Conservation (phyloP, 768 basidiomycete species). For the Grammothele lineata region DNA sequence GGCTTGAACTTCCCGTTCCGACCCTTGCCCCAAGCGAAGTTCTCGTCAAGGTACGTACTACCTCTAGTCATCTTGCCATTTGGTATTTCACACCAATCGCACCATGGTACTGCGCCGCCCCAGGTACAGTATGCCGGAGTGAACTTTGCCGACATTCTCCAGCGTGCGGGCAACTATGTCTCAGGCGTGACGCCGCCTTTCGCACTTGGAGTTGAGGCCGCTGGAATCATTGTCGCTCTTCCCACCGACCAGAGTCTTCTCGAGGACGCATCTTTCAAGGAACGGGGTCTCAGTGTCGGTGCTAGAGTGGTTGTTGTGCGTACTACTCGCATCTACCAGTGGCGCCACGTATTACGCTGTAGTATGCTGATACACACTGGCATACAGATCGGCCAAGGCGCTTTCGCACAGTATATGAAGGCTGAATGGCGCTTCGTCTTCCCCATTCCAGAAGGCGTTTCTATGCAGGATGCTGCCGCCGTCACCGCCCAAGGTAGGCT, state of each 20-base stretch:
- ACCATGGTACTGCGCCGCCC: neutral
- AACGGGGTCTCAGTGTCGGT: constrained; percentile 60
- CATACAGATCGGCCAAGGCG: constrained; percentile 25
- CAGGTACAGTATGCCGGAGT: constrained; percentile 77
- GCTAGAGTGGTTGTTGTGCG: constrained; percentile 61
- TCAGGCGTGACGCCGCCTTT: no score
- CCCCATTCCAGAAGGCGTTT: constrained; percentile 56
- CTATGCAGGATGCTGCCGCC: constrained; percentile 59
- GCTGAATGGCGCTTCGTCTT: constrained; percentile 55
- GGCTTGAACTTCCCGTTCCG: constrained; percentile 62
- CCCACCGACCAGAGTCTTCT: constrained; percentile 63
- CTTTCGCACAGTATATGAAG: constrained; percentile 69
- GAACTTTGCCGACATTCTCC: constrained; percentile 87
- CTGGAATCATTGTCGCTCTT: constrained; percentile 71
- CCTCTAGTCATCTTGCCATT: no score
- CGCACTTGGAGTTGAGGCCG: constrained; percentile 72
- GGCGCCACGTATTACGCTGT: no score
- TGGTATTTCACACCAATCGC: no score
- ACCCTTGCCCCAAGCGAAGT: constrained; percentile 55
- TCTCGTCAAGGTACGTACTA: constrained; percentile 37
- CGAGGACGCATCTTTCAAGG: constrained; percentile 57
- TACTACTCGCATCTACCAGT: neutral
- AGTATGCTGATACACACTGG: neutral
- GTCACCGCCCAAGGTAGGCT: constrained; percentile 52
- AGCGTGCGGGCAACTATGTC: no score